Conservation (phyloP, 495 filamentous ascomycete species). For the Penicilliopsis zonata region DNA sequence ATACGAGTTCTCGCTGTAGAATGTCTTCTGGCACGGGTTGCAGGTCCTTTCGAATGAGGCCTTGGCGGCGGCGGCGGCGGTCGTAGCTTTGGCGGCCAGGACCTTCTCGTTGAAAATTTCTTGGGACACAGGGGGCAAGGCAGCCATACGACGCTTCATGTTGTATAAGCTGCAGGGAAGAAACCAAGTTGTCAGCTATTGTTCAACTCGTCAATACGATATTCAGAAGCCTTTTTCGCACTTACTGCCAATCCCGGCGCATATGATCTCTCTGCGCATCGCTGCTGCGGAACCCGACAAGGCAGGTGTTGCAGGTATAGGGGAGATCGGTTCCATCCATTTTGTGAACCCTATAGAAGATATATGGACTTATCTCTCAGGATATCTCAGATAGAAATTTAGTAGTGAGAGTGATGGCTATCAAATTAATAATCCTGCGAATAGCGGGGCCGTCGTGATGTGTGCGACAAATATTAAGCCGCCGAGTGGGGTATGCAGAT, state of each 20-base stretch:
- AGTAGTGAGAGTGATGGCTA: no score
- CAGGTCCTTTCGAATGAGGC: slow-evolving; percentile 82
- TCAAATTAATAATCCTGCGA: no score
- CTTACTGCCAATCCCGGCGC: slow-evolving; percentile 97
- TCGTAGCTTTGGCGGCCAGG: slow-evolving; percentile 75
- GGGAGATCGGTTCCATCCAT: slow-evolving; percentile 72
- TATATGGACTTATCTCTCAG: no score
- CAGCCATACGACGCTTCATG: slow-evolving; percentile 87
- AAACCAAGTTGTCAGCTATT: slow-evolving; percentile 1
- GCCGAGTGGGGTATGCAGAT: slow-evolving; percentile 17
- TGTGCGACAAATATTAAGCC: not conserved
- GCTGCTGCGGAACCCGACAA: slow-evolving; percentile 86
- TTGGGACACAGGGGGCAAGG: slow-evolving; percentile 81
- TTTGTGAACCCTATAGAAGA: no score
- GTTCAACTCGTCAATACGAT: not conserved
- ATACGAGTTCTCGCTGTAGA: slow-evolving; percentile 92
- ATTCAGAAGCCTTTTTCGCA: slow-evolving; percentile 6
- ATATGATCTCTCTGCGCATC: slow-evolving; percentile 93
- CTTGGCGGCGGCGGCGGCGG: slow-evolving; percentile 73
- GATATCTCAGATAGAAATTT: no score
- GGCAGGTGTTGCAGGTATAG: slow-evolving; percentile 96
- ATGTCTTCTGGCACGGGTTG: slow-evolving; percentile 75
- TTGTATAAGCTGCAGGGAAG: slow-evolving; percentile 69
- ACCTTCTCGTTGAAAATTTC: slow-evolving; percentile 96
- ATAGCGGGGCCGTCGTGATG: not conserved